Evolutionary conservation across 2,329 filamentous ascomycete genomes (phyloP), one percentile per base, ranked within the genome.

Genomic region (Fusarium chlamydosporum): DNA sequence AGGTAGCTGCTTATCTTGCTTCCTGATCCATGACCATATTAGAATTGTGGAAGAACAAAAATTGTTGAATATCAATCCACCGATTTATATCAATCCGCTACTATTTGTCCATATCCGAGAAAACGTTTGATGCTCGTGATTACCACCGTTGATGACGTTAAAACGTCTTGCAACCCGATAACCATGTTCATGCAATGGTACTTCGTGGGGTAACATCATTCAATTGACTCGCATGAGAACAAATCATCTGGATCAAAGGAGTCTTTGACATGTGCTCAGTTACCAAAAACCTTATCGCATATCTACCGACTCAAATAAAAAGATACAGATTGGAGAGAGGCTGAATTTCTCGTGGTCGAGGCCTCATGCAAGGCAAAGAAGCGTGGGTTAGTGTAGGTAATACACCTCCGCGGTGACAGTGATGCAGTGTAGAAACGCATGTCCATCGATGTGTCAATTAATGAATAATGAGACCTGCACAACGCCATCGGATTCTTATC

Each of bases 371-470:
- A 10, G 15, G 38, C 29, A 53, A 43, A 5, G n/a, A 9, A 37
- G 7, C 12, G 6, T 16, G 34, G 35, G 18, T 20, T 29, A 29
- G 29, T 23, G 23, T 23, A 6, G 29, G 7, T 29, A 29, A n/a
- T 38, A 15, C 27, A 65, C 27, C 46, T 65, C 61, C 61, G 61
- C 61, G 61, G 61, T 53, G 7, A 4, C 9, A 9, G 11, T 15
- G 15, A n/a, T 16, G n/a, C 27, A 45, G 26, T 27, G 42, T 56
- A 42, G 23, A 61, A n/a, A 9, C 4, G 34, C 35, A 7, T 10
- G 13, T 10, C 18, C 16, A n/a, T 13, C 18, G 60, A 65, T 65
- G 60, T 65, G 61, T 65, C 61, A 65, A 54, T n/a, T 42, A 35
- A 65, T 65, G 61, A 65, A 48, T 59, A 65, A 53, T 65, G 33